Conservation (phyloP, 164 flowering plant species). For the Vitis labrusca region DNA sequence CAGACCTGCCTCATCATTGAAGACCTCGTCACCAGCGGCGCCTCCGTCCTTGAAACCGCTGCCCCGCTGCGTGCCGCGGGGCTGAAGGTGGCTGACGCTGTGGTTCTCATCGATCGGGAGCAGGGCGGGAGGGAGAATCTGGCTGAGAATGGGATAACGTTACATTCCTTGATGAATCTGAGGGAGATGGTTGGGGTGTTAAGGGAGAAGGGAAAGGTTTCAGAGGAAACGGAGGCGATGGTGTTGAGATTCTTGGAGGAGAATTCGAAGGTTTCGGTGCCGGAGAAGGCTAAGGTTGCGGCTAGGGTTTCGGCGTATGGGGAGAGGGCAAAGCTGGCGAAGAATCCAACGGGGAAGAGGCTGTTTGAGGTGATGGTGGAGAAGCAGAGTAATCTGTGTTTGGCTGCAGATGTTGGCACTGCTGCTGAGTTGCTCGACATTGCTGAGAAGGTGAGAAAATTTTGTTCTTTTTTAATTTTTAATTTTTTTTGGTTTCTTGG, state of each 20-base stretch:
- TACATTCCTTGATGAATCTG: conserved; percentile 74
- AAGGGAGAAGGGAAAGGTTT: conserved; percentile 64
- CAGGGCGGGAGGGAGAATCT: conserved; percentile 96
- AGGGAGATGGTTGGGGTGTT: conserved; percentile 74
- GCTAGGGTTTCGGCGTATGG: conserved; percentile 32
- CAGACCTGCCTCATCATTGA: conserved; percentile 73
- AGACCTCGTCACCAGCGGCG: conserved; percentile 88
- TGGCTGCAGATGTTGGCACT: conserved; percentile 87
- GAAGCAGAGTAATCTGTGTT: conserved; percentile 83
- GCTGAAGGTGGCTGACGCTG: conserved; percentile 77
- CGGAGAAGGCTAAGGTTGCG: conserved; percentile 19
- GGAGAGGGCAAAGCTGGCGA: conserved; percentile 69
- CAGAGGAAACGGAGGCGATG: conserved; percentile 53
- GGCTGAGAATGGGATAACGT: conserved; percentile 56
- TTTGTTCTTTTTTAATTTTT: background rate
- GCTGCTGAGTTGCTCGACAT: conserved; percentile 70
- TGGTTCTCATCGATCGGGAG: conserved; percentile 84
- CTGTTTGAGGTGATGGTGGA: conserved; percentile 78
- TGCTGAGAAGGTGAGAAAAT: conserved; percentile 63
- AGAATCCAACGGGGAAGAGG: conserved; percentile 77
- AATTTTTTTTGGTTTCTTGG: no score
- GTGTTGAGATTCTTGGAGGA: conserved; percentile 64
- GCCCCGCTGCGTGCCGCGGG: conserved; percentile 79
- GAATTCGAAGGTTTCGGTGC: conserved; percentile 66
- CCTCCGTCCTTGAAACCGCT: conserved; percentile 92